Evolutionary conservation across 2,329 filamentous ascomycete genomes (phyloP), one percentile per base, ranked within the genome.

Genomic region (Talaromyces sp.): DNA sequence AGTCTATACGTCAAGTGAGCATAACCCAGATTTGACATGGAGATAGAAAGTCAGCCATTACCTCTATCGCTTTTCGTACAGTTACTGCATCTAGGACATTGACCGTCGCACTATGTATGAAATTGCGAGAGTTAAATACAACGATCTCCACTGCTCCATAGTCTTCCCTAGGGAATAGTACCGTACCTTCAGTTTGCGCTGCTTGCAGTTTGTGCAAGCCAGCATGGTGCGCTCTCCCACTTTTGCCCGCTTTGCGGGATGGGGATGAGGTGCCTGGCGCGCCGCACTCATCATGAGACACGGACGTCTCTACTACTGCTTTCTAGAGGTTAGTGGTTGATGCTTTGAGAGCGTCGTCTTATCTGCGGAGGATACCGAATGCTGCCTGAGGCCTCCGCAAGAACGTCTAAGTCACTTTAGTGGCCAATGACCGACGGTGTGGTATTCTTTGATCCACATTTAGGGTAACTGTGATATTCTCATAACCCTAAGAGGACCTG

Each of bases 281-380:
- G 59, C 23, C 14, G 48, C 39, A 25, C 67, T 70, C 7, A 77
- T 80, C 48, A 65, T 77, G 46, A 75, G 81, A 39, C 68, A 80
- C 37, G 21, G 3, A 16, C n/a, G 33, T 56, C 18, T 18, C 44
- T 16, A 12, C 44, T 25, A 14, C 37, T n/a, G n/a, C n/a, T n/a
- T 28, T 57, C 9, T 11, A 6, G 11, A 37, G 37, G 23, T 14
- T 6, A 12, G 79, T 79, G 16, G 77, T 75, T 2, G 78, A 78
- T 37, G 73, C 77, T 58, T 80, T 77, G 9, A 12, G 4, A 28
- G 23, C 2, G 14, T 48, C 44, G 44, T 48, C 42, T 48, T 28
- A 28, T 48, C 42, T 21, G 18, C 40, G 40, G 42, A 46, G 42
- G 7, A 46, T 46, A 18, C 18, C 11, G 42, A 46, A 16, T 3